Base-by-base conservation (phyloP, 495 filamentous ascomycete species). In the Penicillium ochrochloron region DNA sequence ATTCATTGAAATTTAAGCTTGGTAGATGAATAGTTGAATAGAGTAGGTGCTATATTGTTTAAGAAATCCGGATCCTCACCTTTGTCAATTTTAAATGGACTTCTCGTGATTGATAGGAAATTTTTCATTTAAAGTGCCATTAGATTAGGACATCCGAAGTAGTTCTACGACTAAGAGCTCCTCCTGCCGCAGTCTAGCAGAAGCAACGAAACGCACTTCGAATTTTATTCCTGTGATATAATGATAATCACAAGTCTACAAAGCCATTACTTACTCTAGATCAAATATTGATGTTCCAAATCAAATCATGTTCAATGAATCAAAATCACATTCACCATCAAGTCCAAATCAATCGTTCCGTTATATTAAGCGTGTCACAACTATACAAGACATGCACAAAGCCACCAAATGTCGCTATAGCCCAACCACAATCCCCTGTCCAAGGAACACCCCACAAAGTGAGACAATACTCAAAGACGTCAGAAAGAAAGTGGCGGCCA, bases 371-470 rank as follows among this genome's bases (percentile, higher is more conserved):
- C 48, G 34, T 61, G 12, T 51, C 59, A 51, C 29, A 37, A 61
- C 59, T 61, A 46, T 62, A 62, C 60, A 62, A 62, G 37, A 60
- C 58, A 31, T 27, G 58, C 44, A 35, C 44, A 34, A 60, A 23
- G 14, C 25, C 7, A 19, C 23, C 58, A 33, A 29, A 1, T 17
- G 11, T 41, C 10, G 31, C 25, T 31, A 31, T 48, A 21, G 27
- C 11, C 56, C 12, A 8, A 27, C 8, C 54, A 33, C 19, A 17
- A 12, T 48, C 44, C 15, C 12, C 10, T 31, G 15, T 19, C 29
- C 19, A 23, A 54, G 14, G 14, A 14, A 34, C 4, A 21, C 10
- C 33, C n/a, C 27, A 19, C n/a, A 41, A 2, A 17, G n/a, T 5
- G 53, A 21, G 25, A 37, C 23, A 31, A 56, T 3, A 15, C 33